Evolutionary conservation across 495 filamentous ascomycete genomes (phyloP).

Genomic region (Echria macrotheca): DNA sequence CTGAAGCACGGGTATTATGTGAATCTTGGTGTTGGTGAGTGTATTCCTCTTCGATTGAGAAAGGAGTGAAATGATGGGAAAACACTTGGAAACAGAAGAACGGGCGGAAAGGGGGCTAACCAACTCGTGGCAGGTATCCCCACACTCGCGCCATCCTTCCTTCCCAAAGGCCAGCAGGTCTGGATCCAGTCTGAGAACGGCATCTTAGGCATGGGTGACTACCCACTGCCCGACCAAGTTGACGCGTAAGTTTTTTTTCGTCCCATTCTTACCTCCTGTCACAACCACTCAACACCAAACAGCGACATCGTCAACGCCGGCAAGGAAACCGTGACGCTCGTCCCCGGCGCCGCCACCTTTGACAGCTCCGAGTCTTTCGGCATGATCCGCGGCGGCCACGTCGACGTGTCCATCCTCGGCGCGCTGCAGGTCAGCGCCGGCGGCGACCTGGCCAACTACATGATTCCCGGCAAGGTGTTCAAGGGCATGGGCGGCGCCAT

Average conservation of each 20-base stretch:
- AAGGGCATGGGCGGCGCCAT: slow-evolving; percentile 62
- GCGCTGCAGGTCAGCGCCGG: slow-evolving; percentile 54
- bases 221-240: slow-evolving; percentile 48
- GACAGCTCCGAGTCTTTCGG: slow-evolving; percentile 55
- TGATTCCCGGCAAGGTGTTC: slow-evolving; percentile 58
- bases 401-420: slow-evolving; percentile 56
- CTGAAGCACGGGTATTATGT: slow-evolving; percentile 60
- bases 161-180: slow-evolving; percentile 44
- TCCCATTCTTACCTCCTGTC: no score
- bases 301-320: slow-evolving; percentile 57
- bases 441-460: slow-evolving; percentile 59
- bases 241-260: slow-evolving; percentile 38
- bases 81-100: not conserved
- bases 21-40: slow-evolving; percentile 57
- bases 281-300: no score
- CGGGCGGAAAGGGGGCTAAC: slow-evolving; percentile 1
- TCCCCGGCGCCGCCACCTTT: slow-evolving; percentile 52
- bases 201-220: slow-evolving; percentile 57
- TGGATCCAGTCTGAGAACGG: slow-evolving; percentile 61
- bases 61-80: no score
- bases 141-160: slow-evolving; percentile 54
- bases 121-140: slow-evolving; percentile 41
- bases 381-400: slow-evolving; percentile 58
- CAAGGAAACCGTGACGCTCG: slow-evolving; percentile 56
- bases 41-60: no score